phyloP scores from a whole-genome alignment of 2,329 filamentous ascomycete species.

The Aspergillus flavus region DNA sequence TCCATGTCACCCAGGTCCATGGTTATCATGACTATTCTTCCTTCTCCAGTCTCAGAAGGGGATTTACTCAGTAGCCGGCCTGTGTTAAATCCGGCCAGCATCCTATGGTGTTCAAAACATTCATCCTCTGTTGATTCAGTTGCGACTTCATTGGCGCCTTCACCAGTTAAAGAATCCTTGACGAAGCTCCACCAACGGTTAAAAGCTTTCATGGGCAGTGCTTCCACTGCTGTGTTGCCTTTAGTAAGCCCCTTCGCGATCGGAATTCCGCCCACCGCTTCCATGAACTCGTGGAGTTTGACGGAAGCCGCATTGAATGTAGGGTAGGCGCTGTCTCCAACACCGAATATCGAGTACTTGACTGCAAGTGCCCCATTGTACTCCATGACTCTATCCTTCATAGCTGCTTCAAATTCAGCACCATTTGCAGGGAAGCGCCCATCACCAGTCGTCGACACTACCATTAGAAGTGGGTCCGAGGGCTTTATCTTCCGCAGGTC shows the following conservation, averaged over 20 bases:
- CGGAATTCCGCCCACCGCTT: neutral
- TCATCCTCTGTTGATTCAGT: neutral
- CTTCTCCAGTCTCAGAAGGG: neutral
- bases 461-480: neutral
- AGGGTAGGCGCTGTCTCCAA: slow-evolving; percentile 7
- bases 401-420: neutral
- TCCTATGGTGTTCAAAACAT: neutral
- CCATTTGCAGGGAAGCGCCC: slow-evolving; percentile 3
- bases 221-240: neutral
- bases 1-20: neutral
- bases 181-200: slow-evolving; percentile 4
- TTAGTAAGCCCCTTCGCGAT: slow-evolving; percentile 1
- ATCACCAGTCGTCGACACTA: neutral
- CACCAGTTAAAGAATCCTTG: neutral
- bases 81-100: neutral
- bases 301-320: slow-evolving; percentile 6
- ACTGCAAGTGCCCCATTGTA: neutral
- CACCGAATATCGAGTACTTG: slow-evolving; percentile 1
- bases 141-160: neutral
- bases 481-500: neutral
- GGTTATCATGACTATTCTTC: neutral
- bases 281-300: slow-evolving; percentile 1
- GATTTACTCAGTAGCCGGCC: neutral
- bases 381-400: neutral
- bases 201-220: slow-evolving; percentile 2